Conservation (phyloP, 139 green algal genomes). For the Micractinium conductrix region DNA sequence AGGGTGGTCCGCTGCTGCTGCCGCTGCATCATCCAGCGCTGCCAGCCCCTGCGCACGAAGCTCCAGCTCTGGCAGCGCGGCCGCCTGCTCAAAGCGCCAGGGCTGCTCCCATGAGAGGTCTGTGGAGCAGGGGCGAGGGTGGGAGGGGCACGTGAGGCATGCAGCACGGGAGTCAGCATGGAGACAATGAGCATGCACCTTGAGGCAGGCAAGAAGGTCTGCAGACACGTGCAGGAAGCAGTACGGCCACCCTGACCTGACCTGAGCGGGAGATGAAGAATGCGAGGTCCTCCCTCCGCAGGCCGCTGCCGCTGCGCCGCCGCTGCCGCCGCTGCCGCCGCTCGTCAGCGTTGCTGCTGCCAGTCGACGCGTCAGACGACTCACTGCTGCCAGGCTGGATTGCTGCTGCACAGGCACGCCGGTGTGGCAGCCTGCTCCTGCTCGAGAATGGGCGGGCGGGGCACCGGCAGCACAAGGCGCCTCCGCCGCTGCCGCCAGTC, state of each 20-base stretch:
- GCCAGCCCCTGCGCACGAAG: constrained; percentile 15
- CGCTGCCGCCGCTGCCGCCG: background rate
- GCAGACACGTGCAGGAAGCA: no score
- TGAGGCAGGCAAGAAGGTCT: no score
- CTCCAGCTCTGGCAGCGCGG: background rate
- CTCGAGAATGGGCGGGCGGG: no score
- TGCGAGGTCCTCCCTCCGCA: constrained; percentile 2
- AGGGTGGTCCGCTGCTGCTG: background rate
- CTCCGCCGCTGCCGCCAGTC: background rate
- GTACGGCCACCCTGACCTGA: no score
- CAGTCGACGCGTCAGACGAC: background rate
- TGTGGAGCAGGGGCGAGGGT: no score
- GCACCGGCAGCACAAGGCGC: no score
- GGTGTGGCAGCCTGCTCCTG: no score
- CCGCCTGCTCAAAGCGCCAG: constrained; percentile 25
- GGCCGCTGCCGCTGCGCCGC: background rate
- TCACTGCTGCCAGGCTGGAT: background rate
- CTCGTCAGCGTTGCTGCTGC: background rate
- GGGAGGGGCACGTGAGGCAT: no score
- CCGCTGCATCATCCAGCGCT: background rate
- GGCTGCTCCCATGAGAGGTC: constrained; percentile 31
- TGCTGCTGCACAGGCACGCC: no score
- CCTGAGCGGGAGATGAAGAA: constrained; percentile 19
- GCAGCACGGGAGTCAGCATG: no score
- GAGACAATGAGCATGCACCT: no score